Percentiles rank a stretch among this genome's conserved stretches.
These are phyloP conservation scores for Pseudogymnoascus pannorum DNA, from an alignment of 2,329 filamentous ascomycete genomes.

Conservation along the genomic window DNA sequence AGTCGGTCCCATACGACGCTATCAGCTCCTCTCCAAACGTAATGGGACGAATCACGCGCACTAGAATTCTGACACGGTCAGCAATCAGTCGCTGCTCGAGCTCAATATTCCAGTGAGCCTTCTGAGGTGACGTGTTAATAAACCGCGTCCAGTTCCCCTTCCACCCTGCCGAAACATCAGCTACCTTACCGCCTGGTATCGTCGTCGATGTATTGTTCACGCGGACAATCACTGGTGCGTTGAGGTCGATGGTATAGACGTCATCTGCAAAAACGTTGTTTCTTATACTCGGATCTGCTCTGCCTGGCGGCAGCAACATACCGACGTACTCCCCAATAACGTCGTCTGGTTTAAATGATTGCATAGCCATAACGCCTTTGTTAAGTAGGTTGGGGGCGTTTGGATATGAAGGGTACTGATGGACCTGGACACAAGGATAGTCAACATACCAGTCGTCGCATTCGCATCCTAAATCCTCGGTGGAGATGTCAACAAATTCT, in stretches of 20 bases:
- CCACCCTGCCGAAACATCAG: neutral
- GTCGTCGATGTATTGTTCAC: neutral
- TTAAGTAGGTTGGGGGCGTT: neutral
- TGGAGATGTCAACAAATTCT: neutral
- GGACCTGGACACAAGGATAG: neutral
- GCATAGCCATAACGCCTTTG: neutral
- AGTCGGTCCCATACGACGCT: neutral
- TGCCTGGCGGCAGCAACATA: neutral
- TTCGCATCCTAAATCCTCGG: neutral
- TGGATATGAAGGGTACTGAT: neutral
- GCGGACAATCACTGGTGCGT: neutral
- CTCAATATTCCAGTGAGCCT: neutral
- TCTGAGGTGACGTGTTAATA: neutral
- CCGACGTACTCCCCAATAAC: neutral
- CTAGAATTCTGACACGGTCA: neutral
- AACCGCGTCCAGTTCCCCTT: constrained; percentile 2
- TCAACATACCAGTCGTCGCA: neutral
- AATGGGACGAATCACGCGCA: neutral
- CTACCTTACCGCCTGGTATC: neutral
- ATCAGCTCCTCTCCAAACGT: neutral
- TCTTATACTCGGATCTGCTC: neutral
- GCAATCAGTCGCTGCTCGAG: neutral
- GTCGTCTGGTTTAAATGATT: neutral
- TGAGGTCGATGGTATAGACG: neutral
- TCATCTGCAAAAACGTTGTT: neutral